A percentile compares a stretch with the other conserved stretches of the same genome.
These are phyloP conservation scores for Ustilago vetiveriae DNA, from an alignment of 1,284 basidiomycete genomes.

Conservation along the genomic window DNA sequence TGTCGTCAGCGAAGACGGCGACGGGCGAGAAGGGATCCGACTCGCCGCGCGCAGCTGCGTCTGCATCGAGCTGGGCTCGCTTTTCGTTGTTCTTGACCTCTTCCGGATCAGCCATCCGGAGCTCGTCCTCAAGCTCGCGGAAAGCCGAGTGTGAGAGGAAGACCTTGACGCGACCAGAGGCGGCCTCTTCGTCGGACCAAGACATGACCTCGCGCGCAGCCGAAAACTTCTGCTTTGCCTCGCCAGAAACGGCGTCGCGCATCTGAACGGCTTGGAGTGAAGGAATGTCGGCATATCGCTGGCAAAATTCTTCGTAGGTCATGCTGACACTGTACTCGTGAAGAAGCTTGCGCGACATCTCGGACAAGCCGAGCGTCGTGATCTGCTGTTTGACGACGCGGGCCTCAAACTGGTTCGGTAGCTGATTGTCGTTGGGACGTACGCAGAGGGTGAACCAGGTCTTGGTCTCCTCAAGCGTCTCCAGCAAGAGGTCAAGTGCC, in stretches of 20 bases:
- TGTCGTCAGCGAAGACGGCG: constrained; percentile 33
- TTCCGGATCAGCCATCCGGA: constrained; percentile 77
- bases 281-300: constrained; percentile 70
- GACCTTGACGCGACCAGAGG: constrained; percentile 80
- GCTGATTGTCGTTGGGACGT: constrained; percentile 91
- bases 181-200: constrained; percentile 79
- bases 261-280: constrained; percentile 56
- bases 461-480: constrained; percentile 88
- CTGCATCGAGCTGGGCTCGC: constrained; percentile 75
- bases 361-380: constrained; percentile 79
- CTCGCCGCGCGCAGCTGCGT: constrained; percentile 71
- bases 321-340: constrained; percentile 74
- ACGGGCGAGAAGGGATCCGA: constrained; percentile 74
- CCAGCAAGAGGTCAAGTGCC: constrained; percentile 84
- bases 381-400: constrained; percentile 91
- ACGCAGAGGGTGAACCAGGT: constrained; percentile 91
- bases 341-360: constrained; percentile 71
- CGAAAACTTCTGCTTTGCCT: constrained; percentile 67
- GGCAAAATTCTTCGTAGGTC: constrained; percentile 86
- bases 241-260: constrained; percentile 71
- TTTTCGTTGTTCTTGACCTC: constrained; percentile 68
- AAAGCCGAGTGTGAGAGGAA: constrained; percentile 89
- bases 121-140: constrained; percentile 86
- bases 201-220: constrained; percentile 73
- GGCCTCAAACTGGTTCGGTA: constrained; percentile 92